These are phyloP conservation scores for Hymenoscyphus scutula DNA, from an alignment of 2,329 filamentous ascomycete genomes.

Conservation along the genomic window DNA sequence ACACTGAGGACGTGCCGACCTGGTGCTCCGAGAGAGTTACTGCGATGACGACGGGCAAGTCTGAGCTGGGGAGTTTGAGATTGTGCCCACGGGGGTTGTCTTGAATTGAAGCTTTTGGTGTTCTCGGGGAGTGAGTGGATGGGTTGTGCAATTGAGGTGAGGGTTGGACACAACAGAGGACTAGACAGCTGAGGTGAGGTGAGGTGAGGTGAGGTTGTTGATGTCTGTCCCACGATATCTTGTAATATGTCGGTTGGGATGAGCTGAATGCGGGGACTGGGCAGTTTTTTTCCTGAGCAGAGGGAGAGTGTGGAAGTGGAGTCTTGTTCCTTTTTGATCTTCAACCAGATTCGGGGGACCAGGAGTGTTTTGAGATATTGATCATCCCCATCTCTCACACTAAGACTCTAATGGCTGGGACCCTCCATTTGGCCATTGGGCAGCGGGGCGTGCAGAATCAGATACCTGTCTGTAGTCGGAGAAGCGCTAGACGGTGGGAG, in stretches of 20 bases:
- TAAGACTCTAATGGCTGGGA: neutral
- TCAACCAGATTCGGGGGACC: neutral
- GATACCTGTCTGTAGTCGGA: too few species aligned
- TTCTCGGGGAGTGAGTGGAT: neutral
- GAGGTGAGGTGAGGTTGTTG: neutral
- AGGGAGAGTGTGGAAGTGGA: too few species aligned
- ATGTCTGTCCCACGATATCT: slow-evolving; percentile 1
- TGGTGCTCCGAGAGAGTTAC: neutral
- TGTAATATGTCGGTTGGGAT: neutral
- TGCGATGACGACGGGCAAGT: neutral
- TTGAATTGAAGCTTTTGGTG: neutral
- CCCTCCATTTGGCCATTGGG: slow-evolving; percentile 2
- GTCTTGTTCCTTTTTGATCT: neutral
- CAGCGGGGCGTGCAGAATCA: slow-evolving; percentile 1
- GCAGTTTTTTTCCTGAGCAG: neutral
- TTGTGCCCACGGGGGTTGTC: neutral
- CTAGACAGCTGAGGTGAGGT: neutral
- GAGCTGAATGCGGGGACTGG: neutral
- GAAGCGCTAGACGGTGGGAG: neutral
- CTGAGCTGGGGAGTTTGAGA: neutral
- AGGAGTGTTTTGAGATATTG: neutral
- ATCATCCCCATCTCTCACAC: neutral
- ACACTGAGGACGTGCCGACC: neutral
- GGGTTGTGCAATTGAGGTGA: neutral
- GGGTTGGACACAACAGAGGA: neutral